Percentiles rank a stretch among this genome's conserved stretches.
Evolutionary conservation across 352 stramenopile genomes (phyloP).

Genomic region (Globisporangium heterothallicum): DNA sequence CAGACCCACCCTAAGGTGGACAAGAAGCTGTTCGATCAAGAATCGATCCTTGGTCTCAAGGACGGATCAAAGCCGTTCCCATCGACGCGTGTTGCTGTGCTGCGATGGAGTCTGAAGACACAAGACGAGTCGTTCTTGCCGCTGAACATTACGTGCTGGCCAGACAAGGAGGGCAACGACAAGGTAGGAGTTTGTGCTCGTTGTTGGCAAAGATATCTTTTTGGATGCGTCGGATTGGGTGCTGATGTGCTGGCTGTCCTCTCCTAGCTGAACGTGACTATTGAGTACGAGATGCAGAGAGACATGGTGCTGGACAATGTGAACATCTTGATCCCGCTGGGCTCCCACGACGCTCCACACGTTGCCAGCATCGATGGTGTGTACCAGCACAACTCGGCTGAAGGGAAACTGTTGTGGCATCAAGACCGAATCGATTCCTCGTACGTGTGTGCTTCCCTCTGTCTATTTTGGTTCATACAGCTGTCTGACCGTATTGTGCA

Average conservation of each 20-base stretch:
- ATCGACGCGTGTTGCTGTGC: conserved; percentile 66
- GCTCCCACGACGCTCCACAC: conserved; percentile 59
- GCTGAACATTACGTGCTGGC: conserved; percentile 86
- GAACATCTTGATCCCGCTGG: conserved; percentile 78
- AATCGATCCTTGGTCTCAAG: conserved; percentile 75
- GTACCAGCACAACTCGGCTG: conserved; percentile 81
- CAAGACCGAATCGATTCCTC: conserved; percentile 67
- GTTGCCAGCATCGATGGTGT: conserved; percentile 77
- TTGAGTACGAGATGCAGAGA: conserved; percentile 85
- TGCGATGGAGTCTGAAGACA: conserved; percentile 86
- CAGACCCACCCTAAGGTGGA: conserved; percentile 84
- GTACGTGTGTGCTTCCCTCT: conserved; percentile 34
- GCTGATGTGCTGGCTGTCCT: not conserved
- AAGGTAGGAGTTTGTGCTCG: conserved; percentile 32
- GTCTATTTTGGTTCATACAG: not conserved
- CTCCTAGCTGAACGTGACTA: conserved; percentile 71
- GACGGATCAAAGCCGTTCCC: conserved; percentile 82
- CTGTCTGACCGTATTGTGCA: not conserved
- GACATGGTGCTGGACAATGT: conserved; percentile 88
- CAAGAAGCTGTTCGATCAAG: conserved; percentile 82
- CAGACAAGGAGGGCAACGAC: conserved; percentile 75
- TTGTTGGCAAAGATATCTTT: not conserved
- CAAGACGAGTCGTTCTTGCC: conserved; percentile 82
- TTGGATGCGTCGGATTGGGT: not conserved
- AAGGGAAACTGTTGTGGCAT: conserved; percentile 76